Evolutionary conservation across 306 rosid genomes (phyloP).

Genomic region (Neltuma alba): DNA sequence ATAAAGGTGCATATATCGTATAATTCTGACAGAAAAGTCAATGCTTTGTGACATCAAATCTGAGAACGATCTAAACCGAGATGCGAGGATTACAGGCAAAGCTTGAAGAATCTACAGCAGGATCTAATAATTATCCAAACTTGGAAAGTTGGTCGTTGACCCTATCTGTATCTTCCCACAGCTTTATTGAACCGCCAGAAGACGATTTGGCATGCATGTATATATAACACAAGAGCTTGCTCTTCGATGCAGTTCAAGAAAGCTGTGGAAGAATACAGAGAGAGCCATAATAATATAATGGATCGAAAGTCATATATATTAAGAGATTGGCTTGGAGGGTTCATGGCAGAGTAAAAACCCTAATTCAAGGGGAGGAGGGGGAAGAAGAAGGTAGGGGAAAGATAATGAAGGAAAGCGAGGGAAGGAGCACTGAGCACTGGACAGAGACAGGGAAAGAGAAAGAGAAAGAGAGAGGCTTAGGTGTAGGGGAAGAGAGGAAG

Average conservation of each 20-base stretch:
- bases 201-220: constrained; percentile 45
- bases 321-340: constrained; percentile 27
- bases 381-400: not conserved
- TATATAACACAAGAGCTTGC: too few species aligned
- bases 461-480: constrained; percentile 29
- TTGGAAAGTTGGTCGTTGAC: constrained; percentile 45
- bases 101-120: not conserved
- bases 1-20: not conserved
- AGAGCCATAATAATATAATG: constrained; percentile 65
- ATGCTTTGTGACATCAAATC: not conserved
- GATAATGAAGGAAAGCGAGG: not conserved
- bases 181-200: constrained; percentile 99
- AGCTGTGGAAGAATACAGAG: constrained; percentile 99
- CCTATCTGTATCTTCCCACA: constrained; percentile 99
- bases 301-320: too few species aligned
- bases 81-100: not conserved
- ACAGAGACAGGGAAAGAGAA: not conserved
- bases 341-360: constrained; percentile 42
- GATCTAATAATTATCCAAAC: not conserved
- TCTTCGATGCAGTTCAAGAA: constrained; percentile 98
- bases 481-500: constrained; percentile 46
- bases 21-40: not conserved
- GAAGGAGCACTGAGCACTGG: not conserved
- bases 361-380: constrained; percentile 13
- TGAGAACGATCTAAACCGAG: not conserved